phyloP scores from a whole-genome alignment of 139 green algal species.

The Volvox reticuliferus region DNA sequence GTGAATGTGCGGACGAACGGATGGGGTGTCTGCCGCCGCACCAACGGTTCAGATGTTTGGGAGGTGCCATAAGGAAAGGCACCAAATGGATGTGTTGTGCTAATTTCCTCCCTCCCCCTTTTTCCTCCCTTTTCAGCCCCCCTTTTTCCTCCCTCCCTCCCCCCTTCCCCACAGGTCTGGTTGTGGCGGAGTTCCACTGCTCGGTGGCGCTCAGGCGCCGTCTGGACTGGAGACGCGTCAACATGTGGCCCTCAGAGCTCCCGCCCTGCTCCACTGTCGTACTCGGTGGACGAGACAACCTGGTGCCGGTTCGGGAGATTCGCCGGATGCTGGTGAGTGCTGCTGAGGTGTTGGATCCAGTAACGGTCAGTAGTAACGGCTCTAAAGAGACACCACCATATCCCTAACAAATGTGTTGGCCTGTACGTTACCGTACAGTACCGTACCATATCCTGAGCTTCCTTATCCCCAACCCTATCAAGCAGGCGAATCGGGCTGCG shows the following conservation, averaged over 20 bases:
- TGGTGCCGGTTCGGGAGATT: conserved; percentile 52
- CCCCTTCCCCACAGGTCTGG: conserved; percentile 37
- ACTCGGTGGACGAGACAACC: conserved; percentile 49
- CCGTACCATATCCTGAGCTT: background rate
- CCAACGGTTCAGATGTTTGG: too few species aligned
- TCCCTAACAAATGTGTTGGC: too few species aligned
- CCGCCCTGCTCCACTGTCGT: conserved; percentile 39
- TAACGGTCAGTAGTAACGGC: too few species aligned
- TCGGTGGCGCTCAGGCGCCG: conserved; percentile 45
- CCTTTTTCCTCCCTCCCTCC: background rate
- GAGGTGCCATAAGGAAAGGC: too few species aligned
- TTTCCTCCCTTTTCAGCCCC: background rate
- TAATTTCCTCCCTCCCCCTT: too few species aligned
- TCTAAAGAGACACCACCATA: too few species aligned
- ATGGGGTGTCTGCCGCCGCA: too few species aligned
- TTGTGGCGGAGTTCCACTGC: conserved; percentile 50
- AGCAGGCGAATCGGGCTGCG: conserved; percentile 12
- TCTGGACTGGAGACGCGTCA: conserved; percentile 52
- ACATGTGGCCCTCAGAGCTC: conserved; percentile 59
- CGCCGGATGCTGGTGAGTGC: conserved; percentile 38
- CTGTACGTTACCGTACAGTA: too few species aligned
- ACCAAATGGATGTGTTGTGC: too few species aligned
- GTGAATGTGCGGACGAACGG: too few species aligned
- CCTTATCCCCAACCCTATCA: background rate
- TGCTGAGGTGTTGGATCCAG: too few species aligned